Evolutionary conservation across 768 basidiomycete species (phyloP).

Genomic region (Pulveroboletus ravenelii): DNA sequence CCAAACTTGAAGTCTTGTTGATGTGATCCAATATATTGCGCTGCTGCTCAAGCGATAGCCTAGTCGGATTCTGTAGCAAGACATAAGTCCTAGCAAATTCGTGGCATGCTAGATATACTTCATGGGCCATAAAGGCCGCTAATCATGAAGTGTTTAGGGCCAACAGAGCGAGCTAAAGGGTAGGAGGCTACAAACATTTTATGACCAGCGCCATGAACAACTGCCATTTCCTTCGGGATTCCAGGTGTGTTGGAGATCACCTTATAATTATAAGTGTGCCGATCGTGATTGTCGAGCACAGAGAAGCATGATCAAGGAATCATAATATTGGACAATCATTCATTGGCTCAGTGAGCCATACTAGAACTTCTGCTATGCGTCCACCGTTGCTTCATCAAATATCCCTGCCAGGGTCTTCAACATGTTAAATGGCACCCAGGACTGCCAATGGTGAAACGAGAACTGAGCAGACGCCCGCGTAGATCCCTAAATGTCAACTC

Average conservation of each 20-base stretch:
- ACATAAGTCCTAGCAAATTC: neutral
- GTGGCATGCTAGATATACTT: constrained; percentile 31
- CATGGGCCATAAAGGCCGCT: constrained; percentile 70
- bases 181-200: constrained; percentile 45
- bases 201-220: constrained; percentile 67
- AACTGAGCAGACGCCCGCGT: neutral
- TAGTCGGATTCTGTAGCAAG: constrained; percentile 49
- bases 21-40: constrained; percentile 67
- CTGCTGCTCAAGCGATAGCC: constrained; percentile 62
- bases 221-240: constrained; percentile 65
- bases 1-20: constrained; percentile 58
- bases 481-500: constrained; percentile 79
- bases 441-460: neutral
- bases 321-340: too few relatives aligned
- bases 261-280: too few relatives aligned
- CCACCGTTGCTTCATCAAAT: too few relatives aligned
- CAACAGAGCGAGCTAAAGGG: neutral
- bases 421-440: neutral
- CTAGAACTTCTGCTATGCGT: too few relatives aligned
- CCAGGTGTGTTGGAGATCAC: too few relatives aligned
- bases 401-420: neutral
- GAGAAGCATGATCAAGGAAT: too few relatives aligned
- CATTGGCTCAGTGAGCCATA: too few relatives aligned
- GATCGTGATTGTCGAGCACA: too few relatives aligned
- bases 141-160: neutral